Evolutionary conservation across 1,284 basidiomycete species (phyloP).

Genomic region (Heliocybe sulcata): DNA sequence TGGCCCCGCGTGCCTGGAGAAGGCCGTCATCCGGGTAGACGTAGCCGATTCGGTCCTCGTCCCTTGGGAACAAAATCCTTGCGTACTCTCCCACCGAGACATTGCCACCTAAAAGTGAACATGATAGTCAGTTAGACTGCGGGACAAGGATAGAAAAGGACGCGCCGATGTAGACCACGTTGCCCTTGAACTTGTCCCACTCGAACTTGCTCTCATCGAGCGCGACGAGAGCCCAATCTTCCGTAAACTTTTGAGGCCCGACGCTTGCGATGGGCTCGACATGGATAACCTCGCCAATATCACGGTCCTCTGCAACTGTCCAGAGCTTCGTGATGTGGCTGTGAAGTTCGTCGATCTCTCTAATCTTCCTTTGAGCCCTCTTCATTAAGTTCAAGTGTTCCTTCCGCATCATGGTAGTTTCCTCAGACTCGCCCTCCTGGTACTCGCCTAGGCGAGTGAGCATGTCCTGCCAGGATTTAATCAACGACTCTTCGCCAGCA

Average conservation of each 20-base stretch:
- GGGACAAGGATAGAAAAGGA: slow-evolving; percentile 13
- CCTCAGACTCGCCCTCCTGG: slow-evolving; percentile 15
- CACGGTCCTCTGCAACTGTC: slow-evolving; percentile 16
- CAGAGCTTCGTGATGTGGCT: slow-evolving; percentile 18
- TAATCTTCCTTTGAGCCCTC: slow-evolving; percentile 17
- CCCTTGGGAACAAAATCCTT: slow-evolving; percentile 21
- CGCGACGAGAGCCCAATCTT: slow-evolving; percentile 26
- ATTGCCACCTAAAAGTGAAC: slow-evolving; percentile 18
- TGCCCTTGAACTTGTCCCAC: slow-evolving; percentile 22
- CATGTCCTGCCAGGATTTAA: slow-evolving; percentile 16
- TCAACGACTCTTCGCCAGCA: slow-evolving; percentile 14
- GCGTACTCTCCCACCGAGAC: slow-evolving; percentile 16
- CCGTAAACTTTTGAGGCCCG: slow-evolving; percentile 16
- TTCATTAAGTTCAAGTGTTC: slow-evolving; percentile 16
- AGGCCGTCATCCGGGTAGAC: slow-evolving; percentile 20
- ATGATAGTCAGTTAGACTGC: slow-evolving; percentile 12
- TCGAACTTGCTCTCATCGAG: slow-evolving; percentile 21
- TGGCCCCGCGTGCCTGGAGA: slow-evolving; percentile 16
- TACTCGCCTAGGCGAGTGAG: slow-evolving; percentile 18
- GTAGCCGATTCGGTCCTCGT: slow-evolving; percentile 14
- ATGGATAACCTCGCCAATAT: slow-evolving; percentile 27
- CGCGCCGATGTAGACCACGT: slow-evolving; percentile 24
- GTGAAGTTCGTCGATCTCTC: slow-evolving; percentile 16
- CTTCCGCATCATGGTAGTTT: slow-evolving; percentile 18
- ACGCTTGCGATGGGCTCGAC: slow-evolving; percentile 18